phyloP scores from a whole-genome alignment of 1,284 basidiomycete species.

The Afroboletus lepidellus region DNA sequence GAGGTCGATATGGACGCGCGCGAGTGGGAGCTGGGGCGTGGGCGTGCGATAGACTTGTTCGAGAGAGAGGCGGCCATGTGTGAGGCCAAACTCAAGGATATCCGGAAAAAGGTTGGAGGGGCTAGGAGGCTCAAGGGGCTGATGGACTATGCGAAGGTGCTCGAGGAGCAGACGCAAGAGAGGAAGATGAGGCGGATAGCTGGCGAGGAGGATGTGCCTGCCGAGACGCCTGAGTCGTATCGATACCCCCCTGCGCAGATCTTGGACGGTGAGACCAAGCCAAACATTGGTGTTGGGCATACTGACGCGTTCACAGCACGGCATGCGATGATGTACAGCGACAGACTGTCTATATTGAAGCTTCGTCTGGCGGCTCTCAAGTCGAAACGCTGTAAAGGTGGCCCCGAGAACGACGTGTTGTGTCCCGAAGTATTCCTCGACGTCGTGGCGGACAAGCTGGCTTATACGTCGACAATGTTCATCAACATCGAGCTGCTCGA shows the following conservation, averaged over 20 bases:
- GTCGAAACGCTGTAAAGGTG: slow-evolving; percentile 83
- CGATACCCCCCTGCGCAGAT: slow-evolving; percentile 90
- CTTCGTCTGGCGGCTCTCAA: slow-evolving; percentile 82
- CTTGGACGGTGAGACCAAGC: slow-evolving; percentile 63
- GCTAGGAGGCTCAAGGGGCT: slow-evolving; percentile 75
- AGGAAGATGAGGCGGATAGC: slow-evolving; percentile 50
- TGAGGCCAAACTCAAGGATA: slow-evolving; percentile 82
- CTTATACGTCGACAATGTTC: slow-evolving; percentile 96
- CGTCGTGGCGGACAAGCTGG: slow-evolving; percentile 95
- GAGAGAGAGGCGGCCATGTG: slow-evolving; percentile 85
- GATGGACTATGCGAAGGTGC: slow-evolving; percentile 76
- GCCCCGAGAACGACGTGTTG: slow-evolving; percentile 83
- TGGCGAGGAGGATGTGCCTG: slow-evolving; percentile 37
- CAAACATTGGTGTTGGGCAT: slow-evolving; percentile 1
- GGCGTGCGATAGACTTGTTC: slow-evolving; percentile 74
- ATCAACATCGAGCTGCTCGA: slow-evolving; percentile 97
- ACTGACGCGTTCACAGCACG: slow-evolving; percentile 57
- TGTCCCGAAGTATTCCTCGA: slow-evolving; percentile 98
- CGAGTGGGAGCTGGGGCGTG: slow-evolving; percentile 89
- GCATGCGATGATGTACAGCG: slow-evolving; percentile 85
- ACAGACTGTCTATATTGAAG: slow-evolving; percentile 81
- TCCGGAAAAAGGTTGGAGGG: slow-evolving; percentile 85
- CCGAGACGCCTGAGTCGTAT: slow-evolving; percentile 68
- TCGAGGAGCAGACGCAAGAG: slow-evolving; percentile 84
- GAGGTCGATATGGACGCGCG: slow-evolving; percentile 87